Evolutionary conservation across 257 asterid species (phyloP).

Genomic region (Lycium ferocissimum): DNA sequence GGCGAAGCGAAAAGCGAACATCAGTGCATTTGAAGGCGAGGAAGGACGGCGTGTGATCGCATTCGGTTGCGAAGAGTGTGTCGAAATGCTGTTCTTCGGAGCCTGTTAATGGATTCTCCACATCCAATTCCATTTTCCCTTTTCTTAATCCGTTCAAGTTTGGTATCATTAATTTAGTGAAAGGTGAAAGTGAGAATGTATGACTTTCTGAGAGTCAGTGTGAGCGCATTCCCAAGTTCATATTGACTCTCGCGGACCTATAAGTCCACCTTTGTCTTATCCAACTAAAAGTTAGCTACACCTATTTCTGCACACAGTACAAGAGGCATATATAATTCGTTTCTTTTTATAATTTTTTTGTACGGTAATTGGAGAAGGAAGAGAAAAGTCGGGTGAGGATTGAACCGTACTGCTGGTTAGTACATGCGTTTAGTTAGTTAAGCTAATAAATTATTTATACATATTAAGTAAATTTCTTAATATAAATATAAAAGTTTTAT

Average conservation of each 20-base stretch:
- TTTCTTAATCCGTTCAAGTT: neutral
- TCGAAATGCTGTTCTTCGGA: constrained; percentile 44
- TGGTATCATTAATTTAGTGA: neutral
- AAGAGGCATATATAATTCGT: neutral
- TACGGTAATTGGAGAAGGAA: neutral
- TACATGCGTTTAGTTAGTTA: no score
- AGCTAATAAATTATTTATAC: no score
- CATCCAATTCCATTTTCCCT: constrained; percentile 51
- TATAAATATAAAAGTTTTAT: no score
- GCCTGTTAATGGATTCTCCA: constrained; percentile 52
- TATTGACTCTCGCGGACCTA: no score
- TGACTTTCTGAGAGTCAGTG: neutral
- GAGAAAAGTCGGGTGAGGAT: neutral
- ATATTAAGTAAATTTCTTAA: no score
- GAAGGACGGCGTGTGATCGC: constrained; percentile 58
- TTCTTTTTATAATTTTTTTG: neutral
- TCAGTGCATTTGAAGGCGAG: constrained; percentile 41
- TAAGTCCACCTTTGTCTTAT: neutral
- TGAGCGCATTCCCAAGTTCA: neutral
- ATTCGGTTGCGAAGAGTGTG: constrained; percentile 60
- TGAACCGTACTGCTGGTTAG: neutral
- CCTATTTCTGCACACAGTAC: neutral
- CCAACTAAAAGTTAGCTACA: neutral
- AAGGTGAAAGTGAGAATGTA: neutral
- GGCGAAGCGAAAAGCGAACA: constrained; percentile 52